These are phyloP conservation scores for Fusarium coffeatum DNA, from an alignment of 2,329 filamentous ascomycete species.

Conservation along the genomic window DNA sequence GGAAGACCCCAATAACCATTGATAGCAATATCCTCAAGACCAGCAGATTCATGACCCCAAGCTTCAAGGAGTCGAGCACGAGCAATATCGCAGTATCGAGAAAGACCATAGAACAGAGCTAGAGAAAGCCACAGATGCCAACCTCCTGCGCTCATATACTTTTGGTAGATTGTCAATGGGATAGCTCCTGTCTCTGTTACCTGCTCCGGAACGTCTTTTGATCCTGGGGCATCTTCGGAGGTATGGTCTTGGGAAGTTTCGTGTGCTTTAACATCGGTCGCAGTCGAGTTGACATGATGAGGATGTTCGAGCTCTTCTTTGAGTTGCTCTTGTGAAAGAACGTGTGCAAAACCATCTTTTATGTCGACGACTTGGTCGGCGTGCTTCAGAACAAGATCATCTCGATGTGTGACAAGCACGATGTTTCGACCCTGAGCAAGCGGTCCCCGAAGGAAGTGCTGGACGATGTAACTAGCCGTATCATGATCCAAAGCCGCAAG, in stretches of 20 bases:
- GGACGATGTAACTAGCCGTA: constrained; percentile 72
- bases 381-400: constrained; percentile 80
- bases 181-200: constrained; percentile 72
- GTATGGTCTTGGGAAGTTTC: constrained; percentile 50
- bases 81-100: constrained; percentile 72
- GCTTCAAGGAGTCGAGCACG: constrained; percentile 86
- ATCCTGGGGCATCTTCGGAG: constrained; percentile 29
- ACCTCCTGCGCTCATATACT: constrained; percentile 84
- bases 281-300: constrained; percentile 47
- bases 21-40: constrained; percentile 29
- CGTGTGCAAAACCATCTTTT: constrained; percentile 66
- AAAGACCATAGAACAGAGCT: constrained; percentile 70
- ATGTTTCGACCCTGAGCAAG: constrained; percentile 74
- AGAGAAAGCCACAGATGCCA: constrained; percentile 78
- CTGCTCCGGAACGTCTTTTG: constrained; percentile 51
- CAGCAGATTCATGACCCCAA: constrained; percentile 75
- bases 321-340: constrained; percentile 61
- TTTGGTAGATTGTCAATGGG: constrained; percentile 80
- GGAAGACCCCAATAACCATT: constrained; percentile 59
- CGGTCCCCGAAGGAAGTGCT: constrained; percentile 67
- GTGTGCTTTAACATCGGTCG: constrained; percentile 31
- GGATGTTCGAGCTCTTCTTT: constrained; percentile 54
- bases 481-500: constrained; percentile 72
- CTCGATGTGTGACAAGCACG: constrained; percentile 82
- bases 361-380: constrained; percentile 81